Base-by-base conservation (phyloP, 1,139 yeast genomes). In the Pichia sp. region DNA sequence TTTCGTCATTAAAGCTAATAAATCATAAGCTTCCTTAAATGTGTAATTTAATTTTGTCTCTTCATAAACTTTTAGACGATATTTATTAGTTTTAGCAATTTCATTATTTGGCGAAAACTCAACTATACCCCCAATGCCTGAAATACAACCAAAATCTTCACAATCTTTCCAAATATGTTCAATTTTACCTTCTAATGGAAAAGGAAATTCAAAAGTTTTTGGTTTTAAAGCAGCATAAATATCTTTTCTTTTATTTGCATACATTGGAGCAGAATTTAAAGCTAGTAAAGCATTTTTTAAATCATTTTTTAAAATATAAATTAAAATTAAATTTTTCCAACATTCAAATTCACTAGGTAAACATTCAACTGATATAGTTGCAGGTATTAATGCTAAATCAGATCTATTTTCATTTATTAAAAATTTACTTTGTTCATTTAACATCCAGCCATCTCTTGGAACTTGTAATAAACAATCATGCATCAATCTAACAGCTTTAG, bases 211-310 rank as follows among this genome's bases (percentile, higher is more conserved):
- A 32, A 84, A 73, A 49, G 79, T 78, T 37, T 84, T 80, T 35
- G 85, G 79, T n/a, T 74, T 73, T 6, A 89, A 77, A 66, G 95
- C 71, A 45, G 65, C 68, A 50, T 76, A 69, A 16, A 69, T 56
- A 57, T 76, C 85, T 49, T 76, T 75, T 37, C 82, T 84, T 55
- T 78, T 78, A 51, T 80, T 75, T 2, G 83, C 75, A 59, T 84
- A 83, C 95, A 92, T 86, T 9, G 97, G 97, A 60, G 96, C 83
- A 6, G 96, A 85, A 61, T 92, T 92, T 54, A 92, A 72, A 0
- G 96, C 80, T 42, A 87, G 66, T 49, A 92, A 70, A 0, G 97
- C 97, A 57, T 76, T 80, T 50, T 79, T 81, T 56, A 76, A 84
- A 61, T 87, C 87, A 45, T 77, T 81, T 51, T 74, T 68, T 44